phyloP scores from a whole-genome alignment of 129 eudicot genomes.

The Chrysanthemum lavandulifolium region DNA sequence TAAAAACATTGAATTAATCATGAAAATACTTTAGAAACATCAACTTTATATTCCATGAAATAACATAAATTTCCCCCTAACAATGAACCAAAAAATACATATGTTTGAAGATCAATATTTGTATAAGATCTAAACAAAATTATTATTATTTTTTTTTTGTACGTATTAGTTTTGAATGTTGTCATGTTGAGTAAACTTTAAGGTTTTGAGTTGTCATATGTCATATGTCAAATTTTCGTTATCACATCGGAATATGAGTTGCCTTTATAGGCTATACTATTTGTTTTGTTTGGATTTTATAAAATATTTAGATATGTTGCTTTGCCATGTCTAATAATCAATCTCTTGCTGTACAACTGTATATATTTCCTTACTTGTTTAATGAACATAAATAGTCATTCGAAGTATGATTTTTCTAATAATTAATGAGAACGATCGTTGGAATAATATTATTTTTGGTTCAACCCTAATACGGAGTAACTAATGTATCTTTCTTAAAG shows the following conservation, averaged over 20 bases:
- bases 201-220: slow-evolving; percentile 41
- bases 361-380: too few relatives aligned
- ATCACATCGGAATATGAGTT: slow-evolving; percentile 18
- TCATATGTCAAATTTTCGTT: slow-evolving; percentile 28
- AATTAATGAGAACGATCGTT: slow-evolving; percentile 14
- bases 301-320: too few relatives aligned
- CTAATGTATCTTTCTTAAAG: too few relatives aligned
- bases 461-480: slow-evolving; percentile 12
- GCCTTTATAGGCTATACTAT: not conserved
- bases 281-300: too few relatives aligned
- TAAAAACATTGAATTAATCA: too few relatives aligned
- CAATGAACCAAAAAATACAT: not conserved
- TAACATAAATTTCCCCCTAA: too few relatives aligned
- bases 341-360: too few relatives aligned
- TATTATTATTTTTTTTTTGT: slow-evolving; percentile 1
- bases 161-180: slow-evolving; percentile 29
- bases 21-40: too few relatives aligned
- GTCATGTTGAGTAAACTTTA: slow-evolving; percentile 44
- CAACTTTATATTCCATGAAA: too few relatives aligned
- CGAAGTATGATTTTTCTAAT: too few relatives aligned
- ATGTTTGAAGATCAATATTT: slow-evolving; percentile 12
- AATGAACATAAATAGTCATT: too few relatives aligned
- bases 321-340: too few relatives aligned
- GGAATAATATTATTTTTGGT: slow-evolving; percentile 17
- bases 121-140: slow-evolving; percentile 23